Evolutionary conservation across 2,329 filamentous ascomycete genomes (phyloP).

Genomic region (Madurella fahalii): DNA sequence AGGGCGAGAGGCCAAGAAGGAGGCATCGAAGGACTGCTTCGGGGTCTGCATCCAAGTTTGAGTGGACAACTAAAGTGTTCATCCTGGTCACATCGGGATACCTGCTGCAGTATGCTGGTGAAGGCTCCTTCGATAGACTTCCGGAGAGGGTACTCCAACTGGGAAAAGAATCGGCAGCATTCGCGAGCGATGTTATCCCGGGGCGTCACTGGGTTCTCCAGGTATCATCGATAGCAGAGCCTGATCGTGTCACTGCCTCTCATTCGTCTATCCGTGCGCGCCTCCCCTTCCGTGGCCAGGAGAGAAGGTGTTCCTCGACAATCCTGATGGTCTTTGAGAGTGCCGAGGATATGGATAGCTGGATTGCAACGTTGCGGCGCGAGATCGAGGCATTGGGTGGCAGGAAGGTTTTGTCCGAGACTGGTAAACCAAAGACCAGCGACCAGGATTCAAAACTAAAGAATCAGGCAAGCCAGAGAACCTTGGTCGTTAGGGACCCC

Average conservation of each 20-base stretch:
- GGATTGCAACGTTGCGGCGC: constrained; percentile 64
- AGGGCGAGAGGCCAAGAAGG: constrained; percentile 42
- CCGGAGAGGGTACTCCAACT: constrained; percentile 72
- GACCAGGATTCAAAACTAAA: constrained; percentile 33
- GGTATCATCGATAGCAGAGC: constrained; percentile 62
- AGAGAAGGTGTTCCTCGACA: constrained; percentile 56
- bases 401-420: constrained; percentile 59
- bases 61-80: constrained; percentile 70
- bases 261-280: constrained; percentile 63
- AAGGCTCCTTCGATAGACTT: constrained; percentile 65
- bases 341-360: constrained; percentile 70
- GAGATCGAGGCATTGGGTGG: constrained; percentile 69
- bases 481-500: constrained; percentile 45
- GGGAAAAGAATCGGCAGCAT: constrained; percentile 71
- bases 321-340: constrained; percentile 70
- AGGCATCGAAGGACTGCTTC: constrained; percentile 44
- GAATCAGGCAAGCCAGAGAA: constrained; percentile 43
- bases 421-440: constrained; percentile 47
- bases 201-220: constrained; percentile 78
- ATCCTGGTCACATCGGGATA: constrained; percentile 68
- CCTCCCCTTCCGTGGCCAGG: constrained; percentile 54
- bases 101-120: constrained; percentile 68
- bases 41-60: constrained; percentile 44
- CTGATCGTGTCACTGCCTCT: constrained; percentile 47
- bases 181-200: constrained; percentile 74